Evolutionary conservation across 2,329 filamentous ascomycete genomes (phyloP).

Genomic region (Aspergillus vadensis): DNA sequence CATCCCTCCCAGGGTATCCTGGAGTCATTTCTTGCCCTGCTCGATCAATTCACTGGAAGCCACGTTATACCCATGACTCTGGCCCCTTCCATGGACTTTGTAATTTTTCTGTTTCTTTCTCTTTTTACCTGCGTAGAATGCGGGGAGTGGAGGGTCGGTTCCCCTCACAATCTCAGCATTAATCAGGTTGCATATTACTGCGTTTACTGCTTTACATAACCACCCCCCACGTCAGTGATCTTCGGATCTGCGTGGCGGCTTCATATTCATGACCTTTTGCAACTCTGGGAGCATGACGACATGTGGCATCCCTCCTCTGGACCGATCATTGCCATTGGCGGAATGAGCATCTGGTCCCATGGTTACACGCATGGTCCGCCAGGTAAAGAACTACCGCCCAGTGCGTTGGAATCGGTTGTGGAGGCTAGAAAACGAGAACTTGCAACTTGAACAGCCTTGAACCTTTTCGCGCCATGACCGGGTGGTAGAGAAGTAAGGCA

Average conservation of each 20-base stretch:
- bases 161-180: slow-evolving; percentile 1
- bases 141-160: neutral
- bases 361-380: slow-evolving; percentile 11
- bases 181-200: neutral
- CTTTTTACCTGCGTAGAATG: slow-evolving; percentile 4
- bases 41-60: neutral
- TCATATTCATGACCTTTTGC: slow-evolving; percentile 7
- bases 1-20: neutral
- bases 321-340: slow-evolving; percentile 7
- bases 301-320: slow-evolving; percentile 9
- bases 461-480: neutral
- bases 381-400: slow-evolving; percentile 1
- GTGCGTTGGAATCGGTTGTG: neutral
- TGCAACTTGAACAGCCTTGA: neutral
- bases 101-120: neutral
- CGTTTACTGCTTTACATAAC: neutral
- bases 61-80: neutral
- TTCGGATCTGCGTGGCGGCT: slow-evolving; percentile 27
- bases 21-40: neutral
- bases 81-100: neutral
- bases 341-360: slow-evolving; percentile 3
- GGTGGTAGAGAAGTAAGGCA: neutral
- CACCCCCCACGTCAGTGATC: slow-evolving; percentile 31
- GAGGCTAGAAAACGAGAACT: neutral
- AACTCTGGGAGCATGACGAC: slow-evolving; percentile 17